Conservation (phyloP, 192 early-diverging fungal species). For the Backusella mclennaniae region DNA sequence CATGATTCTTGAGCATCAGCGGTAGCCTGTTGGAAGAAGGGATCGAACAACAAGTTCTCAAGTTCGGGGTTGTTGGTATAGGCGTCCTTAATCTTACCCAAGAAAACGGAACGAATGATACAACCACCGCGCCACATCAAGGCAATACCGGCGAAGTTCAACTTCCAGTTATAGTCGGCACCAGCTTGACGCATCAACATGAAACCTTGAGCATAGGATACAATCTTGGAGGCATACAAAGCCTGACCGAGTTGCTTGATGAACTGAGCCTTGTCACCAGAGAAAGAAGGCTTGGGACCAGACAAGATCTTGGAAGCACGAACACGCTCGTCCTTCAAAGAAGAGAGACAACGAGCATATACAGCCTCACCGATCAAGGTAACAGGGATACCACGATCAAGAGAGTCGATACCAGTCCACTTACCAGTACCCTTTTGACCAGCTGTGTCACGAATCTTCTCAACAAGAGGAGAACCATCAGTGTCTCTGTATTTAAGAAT, state of each 20-base stretch:
- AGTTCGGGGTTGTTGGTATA: conserved; percentile 86
- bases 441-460: conserved; percentile 95
- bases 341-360: conserved; percentile 93
- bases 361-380: conserved; percentile 98
- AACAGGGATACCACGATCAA: conserved; percentile 95
- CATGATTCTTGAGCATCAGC: conserved; percentile 81
- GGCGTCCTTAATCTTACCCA: conserved; percentile 96
- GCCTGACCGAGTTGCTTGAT: conserved; percentile 89
- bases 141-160: conserved; percentile 97
- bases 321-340: conserved; percentile 95
- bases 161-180: conserved; percentile 88
- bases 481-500: conserved; percentile 92
- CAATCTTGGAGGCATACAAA: conserved; percentile 96
- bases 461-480: conserved; percentile 84
- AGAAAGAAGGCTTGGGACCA: conserved; percentile 71
- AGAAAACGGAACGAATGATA: conserved; percentile 96
- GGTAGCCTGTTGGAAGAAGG: conserved; percentile 94
- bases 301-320: conserved; percentile 83
- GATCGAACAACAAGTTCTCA: conserved; percentile 91
- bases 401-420: conserved; percentile 95
- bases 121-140: conserved; percentile 99
- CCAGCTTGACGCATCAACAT: conserved; percentile 98
- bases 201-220: conserved; percentile 98
- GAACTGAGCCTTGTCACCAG: conserved; percentile 88
- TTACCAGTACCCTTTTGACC: conserved; percentile 98